These are phyloP conservation scores for Pulveroboletus sp. DNA, from an alignment of 768 basidiomycete species.

Conservation along the genomic window DNA sequence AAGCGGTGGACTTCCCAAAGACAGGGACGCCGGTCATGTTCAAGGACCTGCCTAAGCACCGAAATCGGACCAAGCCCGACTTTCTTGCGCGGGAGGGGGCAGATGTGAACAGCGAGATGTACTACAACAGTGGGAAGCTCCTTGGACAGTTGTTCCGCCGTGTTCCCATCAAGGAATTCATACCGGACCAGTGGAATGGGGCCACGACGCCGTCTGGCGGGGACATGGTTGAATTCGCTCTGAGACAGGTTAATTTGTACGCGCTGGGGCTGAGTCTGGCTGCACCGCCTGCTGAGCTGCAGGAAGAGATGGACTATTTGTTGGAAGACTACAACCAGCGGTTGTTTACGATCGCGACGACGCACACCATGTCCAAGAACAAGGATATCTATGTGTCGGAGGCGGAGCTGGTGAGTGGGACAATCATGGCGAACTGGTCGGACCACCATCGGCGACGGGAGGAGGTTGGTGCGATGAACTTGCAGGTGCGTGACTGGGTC, in stretches of 20 bases:
- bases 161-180: constrained; percentile 37
- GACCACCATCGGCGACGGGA: constrained; percentile 42
- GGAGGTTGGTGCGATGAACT: constrained; percentile 40
- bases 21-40: constrained; percentile 41
- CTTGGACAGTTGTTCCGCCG: constrained; percentile 46
- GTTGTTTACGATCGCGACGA: constrained; percentile 32
- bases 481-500: constrained; percentile 31
- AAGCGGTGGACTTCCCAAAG: constrained; percentile 49
- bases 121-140: constrained; percentile 41
- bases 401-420: constrained; percentile 43
- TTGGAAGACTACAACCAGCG: constrained; percentile 36
- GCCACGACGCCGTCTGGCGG: constrained; percentile 26
- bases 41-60: constrained; percentile 31
- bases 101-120: constrained; percentile 18
- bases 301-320: constrained; percentile 37
- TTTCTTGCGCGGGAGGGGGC: constrained; percentile 43
- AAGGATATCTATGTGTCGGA: constrained; percentile 36
- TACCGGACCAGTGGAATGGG: constrained; percentile 22
- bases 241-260: constrained; percentile 25
- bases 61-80: constrained; percentile 34
- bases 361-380: constrained; percentile 37
- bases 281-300: constrained; percentile 23
- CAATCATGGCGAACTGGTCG: constrained; percentile 42
- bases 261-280: constrained; percentile 32
- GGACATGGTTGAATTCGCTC: constrained; percentile 21